Base-by-base conservation (phyloP, 2,329 filamentous ascomycete genomes). In the Talaromyces sp. region DNA sequence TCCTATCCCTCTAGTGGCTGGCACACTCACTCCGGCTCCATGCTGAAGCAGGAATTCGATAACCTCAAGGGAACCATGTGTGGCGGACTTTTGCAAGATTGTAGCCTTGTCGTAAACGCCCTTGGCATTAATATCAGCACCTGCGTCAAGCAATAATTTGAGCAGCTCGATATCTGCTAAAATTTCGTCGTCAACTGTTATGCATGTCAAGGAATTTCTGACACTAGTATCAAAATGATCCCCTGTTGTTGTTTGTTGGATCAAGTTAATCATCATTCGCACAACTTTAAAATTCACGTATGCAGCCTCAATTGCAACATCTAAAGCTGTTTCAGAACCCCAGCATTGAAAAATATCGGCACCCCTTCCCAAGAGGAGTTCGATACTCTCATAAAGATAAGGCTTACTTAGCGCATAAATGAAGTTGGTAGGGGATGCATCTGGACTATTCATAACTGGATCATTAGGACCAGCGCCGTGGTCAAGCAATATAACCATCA, bases 61-160 rank as follows among this genome's bases (percentile, higher is more conserved):
- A 22, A 4, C 0, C 6, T 39, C 11, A 8, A 4, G 0, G 33
- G 2, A 13, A 25, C 11, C 33, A 15, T 17, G 3, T 1, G 0
- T 8, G 33, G 19, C 33, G 2, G 5, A 37, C 2, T 15, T 37
- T 25, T 37, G 33, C n/a, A 56, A 25, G 15, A 37, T 2, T 37
- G 52, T 56, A 8, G 1, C 1, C 3, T 35, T 13, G 17, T n/a
- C 3, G n/a, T 22, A 10, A 13, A 15, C 2, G 7, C 7, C 0
- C 6, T 22, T 56, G 10, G 52, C 52, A 37, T 56, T 13, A 37
- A 56, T 37, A 56, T 56, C 52, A 11, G 52, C 52, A 56, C 52
- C 52, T 6, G 52, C 52, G 2, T 56, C n/a, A 17, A 56, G 52
- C 22, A 56, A 37, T 2, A 56, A 5, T 25, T 22, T 33, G 37